Percentiles rank a stretch among this genome's conserved stretches.
Evolutionary conservation across 495 filamentous ascomycete species (phyloP).

Genomic region (Staphylotrichum longicolle): DNA sequence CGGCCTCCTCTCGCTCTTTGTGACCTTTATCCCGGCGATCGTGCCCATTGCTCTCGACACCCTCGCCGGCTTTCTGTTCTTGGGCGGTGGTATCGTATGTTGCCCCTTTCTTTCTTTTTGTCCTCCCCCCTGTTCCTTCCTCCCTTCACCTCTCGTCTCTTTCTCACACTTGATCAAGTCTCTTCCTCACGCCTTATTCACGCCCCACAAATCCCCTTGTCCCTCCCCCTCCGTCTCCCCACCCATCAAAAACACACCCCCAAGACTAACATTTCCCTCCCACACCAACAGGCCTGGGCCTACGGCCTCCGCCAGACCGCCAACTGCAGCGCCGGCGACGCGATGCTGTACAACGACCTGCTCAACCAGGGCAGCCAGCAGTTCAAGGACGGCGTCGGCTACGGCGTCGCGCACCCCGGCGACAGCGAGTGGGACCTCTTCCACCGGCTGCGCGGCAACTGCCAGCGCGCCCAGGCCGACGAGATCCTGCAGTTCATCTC

Average conservation of each 20-base stretch:
- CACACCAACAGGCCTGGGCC: slow-evolving; percentile 44
- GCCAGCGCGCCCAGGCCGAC: slow-evolving; percentile 36
- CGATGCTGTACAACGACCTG: slow-evolving; percentile 31
- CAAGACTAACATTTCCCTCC: background rate
- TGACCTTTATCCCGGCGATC: slow-evolving; percentile 41
- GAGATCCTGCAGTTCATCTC: slow-evolving; percentile 40
- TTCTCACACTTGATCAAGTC: background rate
- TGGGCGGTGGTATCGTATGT: slow-evolving; percentile 58
- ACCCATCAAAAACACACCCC: background rate
- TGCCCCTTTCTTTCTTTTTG: background rate
- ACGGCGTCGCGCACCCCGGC: slow-evolving; percentile 20
- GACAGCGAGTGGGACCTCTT: background rate
- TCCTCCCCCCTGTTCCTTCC: no score
- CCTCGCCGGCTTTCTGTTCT: slow-evolving; percentile 42
- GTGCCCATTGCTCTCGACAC: slow-evolving; percentile 45
- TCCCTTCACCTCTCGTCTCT: background rate
- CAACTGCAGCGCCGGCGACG: slow-evolving; percentile 32
- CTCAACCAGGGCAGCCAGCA: slow-evolving; percentile 37
- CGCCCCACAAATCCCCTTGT: background rate
- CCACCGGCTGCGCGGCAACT: slow-evolving; percentile 26
- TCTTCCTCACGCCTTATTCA: background rate
- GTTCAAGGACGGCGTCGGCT: slow-evolving; percentile 11
- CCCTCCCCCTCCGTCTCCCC: background rate
- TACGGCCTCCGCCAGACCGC: slow-evolving; percentile 38
- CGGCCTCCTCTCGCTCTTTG: slow-evolving; percentile 40